These are phyloP conservation scores for Myxozyma nipponensis DNA, from an alignment of 805 yeast genomes.

Conservation along the genomic window DNA sequence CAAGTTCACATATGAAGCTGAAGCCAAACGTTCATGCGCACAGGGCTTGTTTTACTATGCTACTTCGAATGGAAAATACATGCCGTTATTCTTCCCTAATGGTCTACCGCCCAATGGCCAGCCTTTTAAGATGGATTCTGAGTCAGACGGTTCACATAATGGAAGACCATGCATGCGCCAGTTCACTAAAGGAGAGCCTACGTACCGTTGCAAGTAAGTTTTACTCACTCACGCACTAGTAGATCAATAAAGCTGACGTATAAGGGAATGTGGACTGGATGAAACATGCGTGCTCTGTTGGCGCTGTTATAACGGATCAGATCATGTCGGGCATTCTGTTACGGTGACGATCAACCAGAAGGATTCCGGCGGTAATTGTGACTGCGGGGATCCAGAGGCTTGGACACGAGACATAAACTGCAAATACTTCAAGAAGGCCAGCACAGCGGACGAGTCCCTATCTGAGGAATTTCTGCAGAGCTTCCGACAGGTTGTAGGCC, in stretches of 20 bases:
- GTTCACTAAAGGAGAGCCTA: constrained; percentile 74
- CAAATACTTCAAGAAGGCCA: constrained; percentile 36
- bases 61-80: constrained; percentile 43
- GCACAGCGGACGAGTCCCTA: constrained; percentile 31
- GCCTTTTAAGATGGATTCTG: constrained; percentile 27
- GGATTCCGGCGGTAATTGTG: constrained; percentile 75
- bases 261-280: constrained; percentile 56
- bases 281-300: constrained; percentile 83
- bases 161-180: constrained; percentile 71
- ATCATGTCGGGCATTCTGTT: constrained; percentile 71
- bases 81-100: constrained; percentile 42
- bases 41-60: constrained; percentile 44
- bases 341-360: constrained; percentile 56
- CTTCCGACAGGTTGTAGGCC: constrained; percentile 44
- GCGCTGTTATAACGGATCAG: constrained; percentile 63
- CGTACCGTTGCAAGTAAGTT: constrained; percentile 57
- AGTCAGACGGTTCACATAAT: constrained; percentile 45
- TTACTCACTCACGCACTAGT: background rate
- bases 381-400: constrained; percentile 86
- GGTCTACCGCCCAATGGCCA: constrained; percentile 13
- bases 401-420: constrained; percentile 60
- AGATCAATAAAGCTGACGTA: background rate
- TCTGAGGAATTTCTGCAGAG: constrained; percentile 46
- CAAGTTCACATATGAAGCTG: constrained; percentile 31
- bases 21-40: constrained; percentile 24